These are phyloP conservation scores for Vanrija sp. DNA, from an alignment of 1,284 basidiomycete species.

Conservation along the genomic window DNA sequence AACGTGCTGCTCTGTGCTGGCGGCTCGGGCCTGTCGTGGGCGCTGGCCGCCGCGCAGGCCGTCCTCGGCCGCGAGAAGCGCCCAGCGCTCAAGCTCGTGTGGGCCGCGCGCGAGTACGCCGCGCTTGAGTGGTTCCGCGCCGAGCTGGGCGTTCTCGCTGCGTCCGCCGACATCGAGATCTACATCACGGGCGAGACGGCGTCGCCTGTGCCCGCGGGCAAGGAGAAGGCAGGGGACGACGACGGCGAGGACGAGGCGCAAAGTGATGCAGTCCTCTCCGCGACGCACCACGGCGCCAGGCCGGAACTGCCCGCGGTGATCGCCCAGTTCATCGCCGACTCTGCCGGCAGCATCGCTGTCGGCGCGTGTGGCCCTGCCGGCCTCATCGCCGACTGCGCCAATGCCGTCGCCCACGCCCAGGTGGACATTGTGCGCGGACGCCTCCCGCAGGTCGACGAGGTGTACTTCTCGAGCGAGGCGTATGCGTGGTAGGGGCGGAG, in stretches of 20 bases:
- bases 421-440: not conserved
- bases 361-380: not conserved
- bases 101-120: not conserved
- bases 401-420: not conserved
- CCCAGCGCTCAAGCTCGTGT: not conserved
- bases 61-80: not conserved
- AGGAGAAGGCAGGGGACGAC: not conserved
- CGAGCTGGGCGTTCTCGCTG: not conserved
- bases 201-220: not conserved
- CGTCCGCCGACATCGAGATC: not conserved
- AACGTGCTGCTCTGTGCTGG: constrained; percentile 1
- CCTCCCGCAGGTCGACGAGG: not conserved
- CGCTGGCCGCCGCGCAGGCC: not conserved
- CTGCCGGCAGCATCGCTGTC: not conserved
- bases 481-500: not conserved
- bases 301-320: not conserved
- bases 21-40: constrained; percentile 4
- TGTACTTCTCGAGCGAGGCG: not conserved
- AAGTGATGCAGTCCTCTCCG: not conserved
- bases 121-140: not conserved
- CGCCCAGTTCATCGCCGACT: not conserved
- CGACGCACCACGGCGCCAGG: not conserved
- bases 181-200: not conserved
- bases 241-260: not conserved
- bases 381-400: not conserved